Evolutionary conservation across 306 rosid species (phyloP).

Genomic region (Aeschynomene evenia): DNA sequence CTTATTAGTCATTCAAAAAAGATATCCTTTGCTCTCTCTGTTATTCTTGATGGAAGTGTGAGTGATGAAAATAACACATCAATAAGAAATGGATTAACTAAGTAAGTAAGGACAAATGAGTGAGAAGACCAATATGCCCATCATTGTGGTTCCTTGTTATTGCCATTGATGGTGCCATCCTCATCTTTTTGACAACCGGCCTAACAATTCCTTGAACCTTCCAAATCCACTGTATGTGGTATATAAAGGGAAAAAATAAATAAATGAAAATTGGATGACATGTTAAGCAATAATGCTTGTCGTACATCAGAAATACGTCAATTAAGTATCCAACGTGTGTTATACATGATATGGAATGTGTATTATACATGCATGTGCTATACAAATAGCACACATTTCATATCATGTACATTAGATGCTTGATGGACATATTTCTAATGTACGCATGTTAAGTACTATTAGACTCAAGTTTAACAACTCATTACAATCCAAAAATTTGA

Average conservation of each 20-base stretch:
- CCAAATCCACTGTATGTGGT: not conserved
- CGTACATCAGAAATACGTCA: too few relatives aligned
- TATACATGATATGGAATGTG: too few relatives aligned
- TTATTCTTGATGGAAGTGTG: not conserved
- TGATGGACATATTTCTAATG: too few relatives aligned
- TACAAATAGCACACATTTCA: too few relatives aligned
- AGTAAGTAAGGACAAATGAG: not conserved
- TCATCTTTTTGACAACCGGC: not conserved
- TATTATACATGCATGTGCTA: too few relatives aligned
- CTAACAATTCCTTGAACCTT: constrained; percentile 2
- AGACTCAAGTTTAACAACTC: constrained; percentile 1
- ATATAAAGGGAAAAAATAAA: too few relatives aligned
- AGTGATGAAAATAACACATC: not conserved
- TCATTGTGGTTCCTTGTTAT: not conserved
- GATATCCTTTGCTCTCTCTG: not conserved
- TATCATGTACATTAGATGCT: too few relatives aligned
- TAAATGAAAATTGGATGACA: too few relatives aligned
- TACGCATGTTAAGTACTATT: not conserved
- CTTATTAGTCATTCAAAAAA: not conserved
- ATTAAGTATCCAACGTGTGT: too few relatives aligned
- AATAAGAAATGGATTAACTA: not conserved
- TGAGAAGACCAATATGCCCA: not conserved
- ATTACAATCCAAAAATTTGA: not conserved
- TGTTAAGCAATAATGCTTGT: too few relatives aligned
- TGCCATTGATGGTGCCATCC: not conserved